Conservation (phyloP, 331 rosid genomes). For the Phaseolus coccineus region DNA sequence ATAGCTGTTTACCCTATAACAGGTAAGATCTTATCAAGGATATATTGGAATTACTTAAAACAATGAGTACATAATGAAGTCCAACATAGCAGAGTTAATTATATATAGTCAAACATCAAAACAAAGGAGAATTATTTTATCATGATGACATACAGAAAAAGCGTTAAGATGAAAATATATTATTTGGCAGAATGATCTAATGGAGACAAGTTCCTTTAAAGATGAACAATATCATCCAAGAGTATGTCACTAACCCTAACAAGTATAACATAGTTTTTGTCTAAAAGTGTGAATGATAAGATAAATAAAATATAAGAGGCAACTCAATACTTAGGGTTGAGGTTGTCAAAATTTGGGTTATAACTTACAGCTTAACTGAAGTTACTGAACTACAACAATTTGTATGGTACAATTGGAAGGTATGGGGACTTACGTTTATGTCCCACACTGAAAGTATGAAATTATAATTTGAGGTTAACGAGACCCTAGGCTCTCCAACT, state of each 20-base stretch:
- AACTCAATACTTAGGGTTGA: constrained; percentile 4
- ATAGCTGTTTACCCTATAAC: constrained; percentile 73
- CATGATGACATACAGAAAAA: background rate
- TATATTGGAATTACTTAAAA: background rate
- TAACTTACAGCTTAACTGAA: background rate
- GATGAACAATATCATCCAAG: too few relatives aligned
- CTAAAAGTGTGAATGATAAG: background rate
- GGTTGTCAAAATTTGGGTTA: background rate
- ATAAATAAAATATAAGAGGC: constrained; percentile 24
- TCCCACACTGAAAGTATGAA: background rate
- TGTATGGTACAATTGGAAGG: background rate
- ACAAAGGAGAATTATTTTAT: background rate
- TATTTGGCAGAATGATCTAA: background rate
- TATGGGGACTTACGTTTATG: background rate
- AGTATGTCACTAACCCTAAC: background rate
- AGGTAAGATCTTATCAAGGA: constrained; percentile 20
- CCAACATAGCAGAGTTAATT: background rate
- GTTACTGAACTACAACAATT: background rate
- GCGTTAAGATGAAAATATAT: background rate
- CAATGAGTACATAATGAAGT: background rate
- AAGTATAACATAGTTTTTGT: background rate
- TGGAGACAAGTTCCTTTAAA: background rate
- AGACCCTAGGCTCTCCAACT: background rate
- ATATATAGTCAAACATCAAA: background rate
- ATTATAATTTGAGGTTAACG: background rate